These are phyloP conservation scores for Clarireedia paspali DNA, from an alignment of 2,329 filamentous ascomycete genomes.

Conservation along the genomic window DNA sequence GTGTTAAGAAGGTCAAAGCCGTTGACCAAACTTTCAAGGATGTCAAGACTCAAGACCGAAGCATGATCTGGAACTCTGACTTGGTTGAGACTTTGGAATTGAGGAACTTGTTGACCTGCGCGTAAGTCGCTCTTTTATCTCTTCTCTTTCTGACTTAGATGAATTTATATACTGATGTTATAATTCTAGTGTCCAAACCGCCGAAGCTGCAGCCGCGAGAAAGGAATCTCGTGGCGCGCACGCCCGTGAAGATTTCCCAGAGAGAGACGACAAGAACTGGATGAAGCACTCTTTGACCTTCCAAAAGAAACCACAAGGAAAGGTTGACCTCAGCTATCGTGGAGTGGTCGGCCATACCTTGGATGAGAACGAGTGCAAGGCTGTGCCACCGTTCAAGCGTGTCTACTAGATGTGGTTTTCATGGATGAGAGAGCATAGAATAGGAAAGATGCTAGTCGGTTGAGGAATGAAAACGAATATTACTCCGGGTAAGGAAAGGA, in stretches of 20 bases:
- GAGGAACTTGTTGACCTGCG: slow-evolving; percentile 92
- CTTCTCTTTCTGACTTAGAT: neutral
- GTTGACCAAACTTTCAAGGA: slow-evolving; percentile 75
- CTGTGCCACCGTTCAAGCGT: slow-evolving; percentile 93
- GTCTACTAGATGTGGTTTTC: slow-evolving; percentile 54
- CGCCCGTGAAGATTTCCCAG: slow-evolving; percentile 92
- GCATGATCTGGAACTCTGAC: slow-evolving; percentile 99
- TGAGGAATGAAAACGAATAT: neutral
- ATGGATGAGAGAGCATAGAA: neutral
- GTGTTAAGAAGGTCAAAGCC: slow-evolving; percentile 78
- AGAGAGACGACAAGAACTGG: slow-evolving; percentile 93
- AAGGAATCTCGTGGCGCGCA: slow-evolving; percentile 98
- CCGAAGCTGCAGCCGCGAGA: slow-evolving; percentile 79
- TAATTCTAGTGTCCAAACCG: slow-evolving; percentile 69
- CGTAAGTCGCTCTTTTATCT: slow-evolving; percentile 46
- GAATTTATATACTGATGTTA: neutral
- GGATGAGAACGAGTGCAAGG: slow-evolving; percentile 93
- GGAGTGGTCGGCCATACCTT: slow-evolving; percentile 74
- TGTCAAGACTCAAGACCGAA: slow-evolving; percentile 93
- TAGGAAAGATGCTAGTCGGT: neutral
- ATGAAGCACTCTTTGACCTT: slow-evolving; percentile 98
- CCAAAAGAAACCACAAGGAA: slow-evolving; percentile 87
- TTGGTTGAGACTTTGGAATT: slow-evolving; percentile 94
- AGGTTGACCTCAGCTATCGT: slow-evolving; percentile 82
- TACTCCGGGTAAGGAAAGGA: neutral